Base-by-base conservation (phyloP, 179 eudicot genomes). In the Carnegiea gigantea region DNA sequence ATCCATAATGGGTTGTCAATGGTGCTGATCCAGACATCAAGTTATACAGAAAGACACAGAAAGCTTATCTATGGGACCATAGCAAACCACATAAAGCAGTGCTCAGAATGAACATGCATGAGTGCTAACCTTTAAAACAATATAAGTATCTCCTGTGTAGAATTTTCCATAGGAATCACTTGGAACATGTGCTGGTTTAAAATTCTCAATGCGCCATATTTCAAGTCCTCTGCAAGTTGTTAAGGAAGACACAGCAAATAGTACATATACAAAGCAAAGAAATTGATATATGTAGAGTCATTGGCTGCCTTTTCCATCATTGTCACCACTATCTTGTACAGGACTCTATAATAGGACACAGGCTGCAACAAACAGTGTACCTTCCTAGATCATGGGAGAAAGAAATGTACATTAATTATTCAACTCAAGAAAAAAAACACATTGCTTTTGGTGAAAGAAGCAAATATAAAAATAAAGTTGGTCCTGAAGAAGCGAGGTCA, bases 121-220 rank as follows among this genome's bases (percentile, higher is more conserved):
- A 88, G 49, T 11, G 44, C 79, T 76, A 86, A 92, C 98, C 96
- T 92, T 96, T 83, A 94, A 86, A 75, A 96, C 80, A 81, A 92
- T 87, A 80, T 96, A 96, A 33, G 98, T 92, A 77, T 94, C 98
- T 76, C 97, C 97, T 0, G 89, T 88, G 72, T 87, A 92, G 82
- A 96, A 96, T 78, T 93, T 94, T 21, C 99, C 99, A 90, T 90
- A 48, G 26, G 92, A 87, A 70, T 93, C 87, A 75, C 86, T 84
- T 73, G 90, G 85, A 38, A 96, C 88, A 24, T 86, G 90, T 75
- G 90, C 95, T 49, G 98, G 99, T 21, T 77, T 84, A 81, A 91
- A 90, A 82, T 89, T 94, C 81, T 94, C 98, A 73, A 96, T 92
- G 68, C 95, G 92, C 99, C 99, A 96, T 87, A 96, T 90, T 86